Evolutionary conservation across 257 asterid species (phyloP).

Genomic region (Mentha longifolia): DNA sequence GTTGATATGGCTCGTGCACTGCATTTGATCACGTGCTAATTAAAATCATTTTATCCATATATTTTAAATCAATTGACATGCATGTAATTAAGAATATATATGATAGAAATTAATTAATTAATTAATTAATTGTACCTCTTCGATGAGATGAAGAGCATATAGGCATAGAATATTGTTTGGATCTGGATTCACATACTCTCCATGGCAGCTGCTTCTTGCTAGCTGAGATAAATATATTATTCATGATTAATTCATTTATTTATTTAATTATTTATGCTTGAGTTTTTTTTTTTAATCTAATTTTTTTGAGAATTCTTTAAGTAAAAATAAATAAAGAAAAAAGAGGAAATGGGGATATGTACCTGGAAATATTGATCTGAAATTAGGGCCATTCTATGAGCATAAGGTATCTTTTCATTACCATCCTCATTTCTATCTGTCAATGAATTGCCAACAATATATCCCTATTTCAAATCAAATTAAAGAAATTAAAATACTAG

Average conservation of each 20-base stretch:
- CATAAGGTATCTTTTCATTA: constrained; percentile 42
- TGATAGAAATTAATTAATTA: neutral
- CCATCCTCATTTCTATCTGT: constrained; percentile 19
- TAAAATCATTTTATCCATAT: too few species aligned
- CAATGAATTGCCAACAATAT: constrained; percentile 47
- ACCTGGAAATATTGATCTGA: constrained; percentile 58
- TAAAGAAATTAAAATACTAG: too few species aligned
- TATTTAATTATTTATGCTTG: too few species aligned
- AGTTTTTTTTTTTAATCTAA: too few species aligned
- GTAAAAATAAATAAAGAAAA: too few species aligned
- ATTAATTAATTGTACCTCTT: constrained; percentile 29
- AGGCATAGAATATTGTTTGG: constrained; percentile 38
- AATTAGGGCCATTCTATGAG: constrained; percentile 54
- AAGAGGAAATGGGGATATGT: neutral
- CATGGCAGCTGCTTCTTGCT: constrained; percentile 48
- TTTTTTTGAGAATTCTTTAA: too few species aligned
- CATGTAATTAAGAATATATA: too few species aligned
- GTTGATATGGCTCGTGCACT: constrained; percentile 35
- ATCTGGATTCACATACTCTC: constrained; percentile 45
- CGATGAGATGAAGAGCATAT: constrained; percentile 35
- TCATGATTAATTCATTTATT: too few species aligned
- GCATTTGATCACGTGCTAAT: neutral
- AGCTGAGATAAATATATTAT: constrained; percentile 26
- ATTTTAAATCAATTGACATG: too few species aligned
- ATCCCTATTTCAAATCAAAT: constrained; percentile 42